Conservation (phyloP, 306 rosid species). For the Begonia loranthoides region DNA sequence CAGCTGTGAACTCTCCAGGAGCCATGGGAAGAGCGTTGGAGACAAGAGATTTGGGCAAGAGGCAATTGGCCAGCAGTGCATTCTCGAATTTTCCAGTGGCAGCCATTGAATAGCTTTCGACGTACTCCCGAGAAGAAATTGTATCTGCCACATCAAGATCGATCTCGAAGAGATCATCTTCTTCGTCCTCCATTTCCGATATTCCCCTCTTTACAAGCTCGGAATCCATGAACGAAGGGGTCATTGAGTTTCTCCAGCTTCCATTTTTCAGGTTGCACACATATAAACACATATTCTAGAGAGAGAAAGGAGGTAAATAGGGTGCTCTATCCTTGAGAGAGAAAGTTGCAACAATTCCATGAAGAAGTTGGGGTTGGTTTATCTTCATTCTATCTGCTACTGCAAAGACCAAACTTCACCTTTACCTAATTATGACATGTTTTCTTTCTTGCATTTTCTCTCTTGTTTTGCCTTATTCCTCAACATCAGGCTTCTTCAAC, state of each 20-base stretch:
- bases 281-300: background rate
- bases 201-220: background rate
- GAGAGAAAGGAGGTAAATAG: constrained; percentile 1
- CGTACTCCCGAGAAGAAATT: constrained; percentile 9
- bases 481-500: no score
- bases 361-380: constrained; percentile 11
- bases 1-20: constrained; percentile 7
- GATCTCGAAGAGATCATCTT: background rate
- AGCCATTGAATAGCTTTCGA: constrained; percentile 24
- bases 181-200: background rate
- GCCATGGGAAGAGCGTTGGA: constrained; percentile 45
- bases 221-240: background rate
- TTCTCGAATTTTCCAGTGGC: no score
- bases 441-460: background rate
- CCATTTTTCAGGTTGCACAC: no score
- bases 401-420: background rate
- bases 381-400: background rate
- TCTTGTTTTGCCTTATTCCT: no score
- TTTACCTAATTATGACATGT: background rate
- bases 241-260: background rate
- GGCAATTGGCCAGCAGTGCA: constrained; percentile 62
- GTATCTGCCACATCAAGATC: background rate
- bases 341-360: constrained; percentile 8
- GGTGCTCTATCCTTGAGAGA: constrained; percentile 20
- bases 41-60: constrained; percentile 41